Base-by-base conservation (phyloP, 2,329 filamentous ascomycete genomes). In the Aspergillus sp. region DNA sequence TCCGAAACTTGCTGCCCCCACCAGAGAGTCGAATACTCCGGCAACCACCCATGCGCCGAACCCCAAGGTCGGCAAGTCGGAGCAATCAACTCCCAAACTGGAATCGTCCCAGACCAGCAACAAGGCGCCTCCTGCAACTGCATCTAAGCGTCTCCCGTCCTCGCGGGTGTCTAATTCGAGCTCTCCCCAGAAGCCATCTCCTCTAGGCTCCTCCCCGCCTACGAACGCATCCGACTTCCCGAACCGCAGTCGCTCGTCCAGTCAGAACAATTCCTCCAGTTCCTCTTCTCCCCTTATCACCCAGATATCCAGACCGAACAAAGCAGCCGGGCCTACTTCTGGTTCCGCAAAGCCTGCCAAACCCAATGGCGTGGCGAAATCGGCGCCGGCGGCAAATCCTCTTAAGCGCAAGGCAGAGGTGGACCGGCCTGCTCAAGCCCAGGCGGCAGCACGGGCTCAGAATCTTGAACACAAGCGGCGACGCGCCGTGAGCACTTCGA, bases 131-230 rank as follows among this genome's bases (percentile, higher is more conserved):
- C 19, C 19, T 19, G 19, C 19, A 19, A 59, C 64, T 34, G 57
- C 66, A 31, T 58, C 61, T 10, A 66, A 69, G 46, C 57, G 64
- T 34, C 58, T 61, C 11, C 50, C 61, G 19, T 54, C 60, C 62
- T 69, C 60, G 44, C 69, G 58, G 60, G 19, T 19, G 54, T 39
- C 68, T 65, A 19, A 80, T 70, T 27, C 48, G 28, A 56, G 49
- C 47, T 79, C 77, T 34, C 78, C 80, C 2, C 77, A 75, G 56
- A 82, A 82, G 42, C 79, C 79, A 2, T 83, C 81, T 11, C 79
- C 79, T 9, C 72, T 83, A 8, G 79, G 76, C 7, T 78, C 77
- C 6, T 82, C 80, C 2, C 78, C 78, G 19, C 79, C 79, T 5
- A 74, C 79, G 47, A 82, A 80, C 58, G 76, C 76, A 27, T 82